A percentile compares a stretch with the other conserved stretches of the same genome.
These are phyloP conservation scores for Tricharina praecox DNA, from an alignment of 495 filamentous ascomycete species.

Conservation along the genomic window DNA sequence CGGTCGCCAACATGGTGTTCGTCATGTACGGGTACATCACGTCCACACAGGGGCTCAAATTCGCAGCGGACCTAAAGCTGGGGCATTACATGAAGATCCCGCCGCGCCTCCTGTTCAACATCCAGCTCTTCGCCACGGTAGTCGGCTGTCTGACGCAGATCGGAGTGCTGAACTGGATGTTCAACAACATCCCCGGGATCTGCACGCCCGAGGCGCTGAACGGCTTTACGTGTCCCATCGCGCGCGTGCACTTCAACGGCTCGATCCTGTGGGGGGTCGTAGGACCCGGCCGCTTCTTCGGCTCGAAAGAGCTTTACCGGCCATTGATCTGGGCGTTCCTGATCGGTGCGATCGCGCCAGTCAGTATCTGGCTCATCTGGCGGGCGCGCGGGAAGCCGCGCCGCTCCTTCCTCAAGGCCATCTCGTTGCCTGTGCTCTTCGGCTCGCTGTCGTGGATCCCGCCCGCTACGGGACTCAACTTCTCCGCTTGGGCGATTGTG, in stretches of 20 bases:
- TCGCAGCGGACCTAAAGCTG: slow-evolving; percentile 70
- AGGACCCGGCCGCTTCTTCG: slow-evolving; percentile 62
- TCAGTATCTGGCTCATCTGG: slow-evolving; percentile 43
- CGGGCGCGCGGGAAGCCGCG: slow-evolving; percentile 25
- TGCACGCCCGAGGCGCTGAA: slow-evolving; percentile 65
- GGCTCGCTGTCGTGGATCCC: slow-evolving; percentile 66
- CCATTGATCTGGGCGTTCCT: slow-evolving; percentile 61
- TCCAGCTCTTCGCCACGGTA: slow-evolving; percentile 67
- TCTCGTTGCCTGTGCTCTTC: slow-evolving; percentile 57
- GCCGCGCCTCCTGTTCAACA: slow-evolving; percentile 57
- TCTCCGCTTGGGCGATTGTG: slow-evolving; percentile 63
- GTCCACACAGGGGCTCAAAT: slow-evolving; percentile 69
- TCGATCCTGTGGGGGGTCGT: slow-evolving; percentile 80
- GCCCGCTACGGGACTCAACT: slow-evolving; percentile 71
- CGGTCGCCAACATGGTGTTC: slow-evolving; percentile 79
- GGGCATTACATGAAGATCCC: slow-evolving; percentile 93
- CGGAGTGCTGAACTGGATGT: slow-evolving; percentile 78
- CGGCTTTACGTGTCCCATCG: slow-evolving; percentile 75
- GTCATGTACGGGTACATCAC: slow-evolving; percentile 68
- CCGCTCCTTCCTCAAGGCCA: slow-evolving; percentile 40
- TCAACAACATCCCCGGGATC: slow-evolving; percentile 52
- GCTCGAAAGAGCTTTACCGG: slow-evolving; percentile 50
- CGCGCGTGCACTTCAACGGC: slow-evolving; percentile 78
- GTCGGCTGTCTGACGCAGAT: slow-evolving; percentile 68
- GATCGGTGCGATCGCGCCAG: slow-evolving; percentile 50